These are phyloP conservation scores for Chlorella sorokiniana DNA, from an alignment of 139 green algal genomes.

Conservation along the genomic window DNA sequence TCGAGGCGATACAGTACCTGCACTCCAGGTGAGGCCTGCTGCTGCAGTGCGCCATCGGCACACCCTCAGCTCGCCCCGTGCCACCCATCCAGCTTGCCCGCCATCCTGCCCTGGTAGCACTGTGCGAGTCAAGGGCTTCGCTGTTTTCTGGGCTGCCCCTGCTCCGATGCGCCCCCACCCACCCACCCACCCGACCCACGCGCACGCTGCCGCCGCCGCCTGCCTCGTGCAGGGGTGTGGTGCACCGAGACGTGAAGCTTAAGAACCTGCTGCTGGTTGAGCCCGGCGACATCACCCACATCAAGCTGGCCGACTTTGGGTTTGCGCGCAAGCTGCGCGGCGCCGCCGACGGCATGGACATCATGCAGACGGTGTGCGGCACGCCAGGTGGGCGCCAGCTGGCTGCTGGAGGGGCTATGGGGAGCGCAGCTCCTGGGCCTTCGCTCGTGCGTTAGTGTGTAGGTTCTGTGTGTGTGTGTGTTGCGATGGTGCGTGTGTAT, in stretches of 20 bases:
- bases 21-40: constrained; percentile 80
- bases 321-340: constrained; percentile 70
- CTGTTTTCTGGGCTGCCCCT: too few relatives aligned
- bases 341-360: constrained; percentile 34
- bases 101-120: too few relatives aligned
- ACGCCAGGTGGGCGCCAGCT: constrained; percentile 66
- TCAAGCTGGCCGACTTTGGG: constrained; percentile 88
- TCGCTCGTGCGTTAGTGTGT: too few relatives aligned
- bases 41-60: too few relatives aligned
- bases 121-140: too few relatives aligned
- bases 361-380: constrained; percentile 87
- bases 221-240: constrained; percentile 8
- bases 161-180: background rate
- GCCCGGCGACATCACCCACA: constrained; percentile 67
- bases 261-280: constrained; percentile 89
- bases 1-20: constrained; percentile 83
- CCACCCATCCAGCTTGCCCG: too few relatives aligned
- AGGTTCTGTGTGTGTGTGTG: too few relatives aligned
- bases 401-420: too few relatives aligned
- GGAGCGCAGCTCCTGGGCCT: too few relatives aligned
- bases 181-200: background rate
- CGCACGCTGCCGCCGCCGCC: too few relatives aligned
- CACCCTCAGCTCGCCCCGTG: too few relatives aligned
- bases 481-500: too few relatives aligned
- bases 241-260: constrained; percentile 81